Base-by-base conservation (phyloP, 441 rosid genomes). In the Mallotus japonicus region DNA sequence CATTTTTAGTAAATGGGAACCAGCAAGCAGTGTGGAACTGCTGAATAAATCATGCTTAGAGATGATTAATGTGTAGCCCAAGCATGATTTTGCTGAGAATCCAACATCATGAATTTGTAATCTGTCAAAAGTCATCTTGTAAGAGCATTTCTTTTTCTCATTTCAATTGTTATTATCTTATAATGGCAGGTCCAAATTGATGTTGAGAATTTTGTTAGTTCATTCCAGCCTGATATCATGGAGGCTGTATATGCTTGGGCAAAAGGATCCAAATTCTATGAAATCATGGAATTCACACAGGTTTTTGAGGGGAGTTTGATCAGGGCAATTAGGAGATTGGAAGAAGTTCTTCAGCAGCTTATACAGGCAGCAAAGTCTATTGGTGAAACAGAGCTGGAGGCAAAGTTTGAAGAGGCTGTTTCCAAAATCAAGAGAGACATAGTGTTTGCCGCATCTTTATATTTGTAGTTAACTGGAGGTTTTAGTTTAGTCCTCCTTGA, bases 231-330 rank as follows among this genome's bases (percentile, higher is more conserved):
- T 1, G 97, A 93, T 83, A 87, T 93, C 62, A 92, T 95, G 99
- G 98, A 96, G 78, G 97, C 92, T 10, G 92, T 88, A 56, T 90
- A 92, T 65, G 90, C 97, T 17, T 92, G 99, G 99, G 98, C 98
- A 14, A 92, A 82, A 78, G 98, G 99, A 59, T 96, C 98, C 4
- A 96, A 92, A 79, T 93, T 96, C 77, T 93, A 88, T 16, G 97
- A 93, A 79, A 89, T 96, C 65, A 93, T 93, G 97, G 96, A 96
- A 82, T 87, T 90, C 11, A 92, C 98, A 17, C 94, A 78, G 56
- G 97, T 93, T 16, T 95, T 93, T 20, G 99, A 95, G 78, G 99
- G 99, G 74, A 93, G 98, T 85, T 85, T 95, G 88, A 92, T 95
- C 81, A 87, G 98, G 81, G 98, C 99, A n/a, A 93, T 93, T 46